phyloP scores from a whole-genome alignment of 148 eudicot genomes.

The Suaeda aralocaspica region DNA sequence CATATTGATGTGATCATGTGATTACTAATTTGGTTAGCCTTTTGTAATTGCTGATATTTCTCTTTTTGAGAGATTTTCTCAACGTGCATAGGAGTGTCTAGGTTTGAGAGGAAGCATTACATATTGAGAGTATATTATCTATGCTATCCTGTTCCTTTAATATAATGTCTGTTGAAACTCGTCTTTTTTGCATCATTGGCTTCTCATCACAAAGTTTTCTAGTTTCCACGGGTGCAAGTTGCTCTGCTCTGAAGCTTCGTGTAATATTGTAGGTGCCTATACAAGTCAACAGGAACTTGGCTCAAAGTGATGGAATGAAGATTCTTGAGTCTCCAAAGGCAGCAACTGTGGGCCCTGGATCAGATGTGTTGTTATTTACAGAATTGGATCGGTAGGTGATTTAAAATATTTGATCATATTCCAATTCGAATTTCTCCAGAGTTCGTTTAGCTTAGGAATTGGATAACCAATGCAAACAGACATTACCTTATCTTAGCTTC shows the following conservation, averaged over 20 bases:
- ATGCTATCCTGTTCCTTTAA: background rate
- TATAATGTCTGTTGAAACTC: background rate
- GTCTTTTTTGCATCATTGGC: background rate
- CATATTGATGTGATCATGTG: background rate
- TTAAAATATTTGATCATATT: background rate
- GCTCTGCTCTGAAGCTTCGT: conserved; percentile 8
- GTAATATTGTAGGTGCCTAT: conserved; percentile 65
- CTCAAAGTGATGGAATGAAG: conserved; percentile 85
- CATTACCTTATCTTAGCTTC: background rate
- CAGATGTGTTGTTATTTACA: conserved; percentile 55
- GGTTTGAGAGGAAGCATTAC: background rate
- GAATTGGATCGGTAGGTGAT: conserved; percentile 74
- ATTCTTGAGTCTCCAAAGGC: conserved; percentile 60
- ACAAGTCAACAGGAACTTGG: conserved; percentile 87
- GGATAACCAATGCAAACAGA: background rate
- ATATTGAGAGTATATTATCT: background rate
- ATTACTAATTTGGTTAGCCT: background rate
- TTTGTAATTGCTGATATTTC: background rate
- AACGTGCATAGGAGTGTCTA: background rate
- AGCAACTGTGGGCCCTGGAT: conserved; percentile 30
- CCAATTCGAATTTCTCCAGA: background rate
- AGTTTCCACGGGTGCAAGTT: background rate
- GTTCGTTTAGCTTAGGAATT: background rate
- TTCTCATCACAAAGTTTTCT: background rate
- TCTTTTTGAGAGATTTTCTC: background rate